phyloP scores from a whole-genome alignment of 495 filamentous ascomycete genomes.

The Echria macrotheca region DNA sequence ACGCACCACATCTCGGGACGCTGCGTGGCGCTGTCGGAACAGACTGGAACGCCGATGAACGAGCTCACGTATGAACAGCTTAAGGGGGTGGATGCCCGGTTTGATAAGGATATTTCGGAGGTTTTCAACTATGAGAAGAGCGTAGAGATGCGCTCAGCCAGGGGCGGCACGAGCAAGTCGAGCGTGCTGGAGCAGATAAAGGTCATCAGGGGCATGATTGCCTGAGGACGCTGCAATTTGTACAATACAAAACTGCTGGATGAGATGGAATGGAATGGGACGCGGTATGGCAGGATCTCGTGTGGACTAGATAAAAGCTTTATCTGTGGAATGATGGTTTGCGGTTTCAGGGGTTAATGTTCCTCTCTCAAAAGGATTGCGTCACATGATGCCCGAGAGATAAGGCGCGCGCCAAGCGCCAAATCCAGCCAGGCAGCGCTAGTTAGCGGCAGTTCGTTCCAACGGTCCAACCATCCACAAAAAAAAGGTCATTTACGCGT shows the following conservation, averaged over 20 bases:
- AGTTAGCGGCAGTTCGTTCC: too few species aligned
- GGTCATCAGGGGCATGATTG: constrained; percentile 51
- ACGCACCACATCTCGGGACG: constrained; percentile 87
- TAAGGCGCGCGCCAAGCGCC: neutral
- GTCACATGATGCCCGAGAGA: constrained; percentile 5
- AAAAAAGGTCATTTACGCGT: constrained; percentile 10
- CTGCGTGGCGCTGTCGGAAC: constrained; percentile 64
- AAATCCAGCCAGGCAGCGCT: too few species aligned
- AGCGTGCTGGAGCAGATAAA: constrained; percentile 75
- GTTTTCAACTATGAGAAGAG: constrained; percentile 81
- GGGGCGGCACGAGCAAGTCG: constrained; percentile 73
- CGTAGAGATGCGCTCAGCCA: constrained; percentile 76
- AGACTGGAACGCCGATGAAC: constrained; percentile 68
- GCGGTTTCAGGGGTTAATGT: neutral
- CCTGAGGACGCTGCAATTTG: neutral
- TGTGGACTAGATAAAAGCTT: constrained; percentile 11
- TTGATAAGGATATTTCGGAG: constrained; percentile 66
- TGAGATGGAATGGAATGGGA: neutral
- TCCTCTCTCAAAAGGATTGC: neutral
- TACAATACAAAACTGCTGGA: neutral
- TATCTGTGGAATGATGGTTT: too few species aligned
- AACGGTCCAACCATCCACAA: too few species aligned
- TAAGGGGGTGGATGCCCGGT: constrained; percentile 66
- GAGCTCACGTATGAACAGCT: constrained; percentile 63
- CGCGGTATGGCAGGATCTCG: neutral